A percentile compares a stretch with the other conserved stretches of the same genome.
Conservation (phyloP, 371 early-diverging fungal genomes). For the Funneliformis caledonium region DNA sequence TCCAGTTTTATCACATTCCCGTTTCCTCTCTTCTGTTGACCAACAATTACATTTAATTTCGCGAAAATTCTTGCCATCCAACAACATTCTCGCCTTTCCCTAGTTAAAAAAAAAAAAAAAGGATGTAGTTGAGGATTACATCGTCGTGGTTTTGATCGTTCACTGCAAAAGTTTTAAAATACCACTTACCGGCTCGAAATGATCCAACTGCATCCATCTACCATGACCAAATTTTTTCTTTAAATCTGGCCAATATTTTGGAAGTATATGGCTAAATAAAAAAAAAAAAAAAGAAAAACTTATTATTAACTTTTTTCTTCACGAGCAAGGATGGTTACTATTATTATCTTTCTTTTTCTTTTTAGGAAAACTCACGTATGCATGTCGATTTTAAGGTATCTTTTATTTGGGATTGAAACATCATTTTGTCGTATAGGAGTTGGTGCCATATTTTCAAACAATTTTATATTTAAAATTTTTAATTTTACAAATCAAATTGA, state of each 20-base stretch:
- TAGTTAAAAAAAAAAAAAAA: slow-evolving; percentile 28
- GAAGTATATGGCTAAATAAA: slow-evolving; percentile 64
- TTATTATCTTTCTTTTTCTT: not conserved
- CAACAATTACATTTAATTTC: slow-evolving; percentile 75
- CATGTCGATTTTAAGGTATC: slow-evolving; percentile 28
- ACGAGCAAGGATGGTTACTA: too few species aligned
- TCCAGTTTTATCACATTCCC: slow-evolving; percentile 55
- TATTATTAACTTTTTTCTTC: not conserved
- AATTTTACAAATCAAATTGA: not conserved
- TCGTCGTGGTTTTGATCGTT: not conserved
- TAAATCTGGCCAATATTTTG: slow-evolving; percentile 66
- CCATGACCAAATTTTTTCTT: slow-evolving; percentile 69
- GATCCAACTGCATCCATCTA: slow-evolving; percentile 57
- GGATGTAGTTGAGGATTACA: not conserved
- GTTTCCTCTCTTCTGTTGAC: slow-evolving; percentile 62
- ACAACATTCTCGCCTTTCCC: slow-evolving; percentile 69
- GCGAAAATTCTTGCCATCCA: slow-evolving; percentile 72
- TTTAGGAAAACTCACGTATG: slow-evolving; percentile 15
- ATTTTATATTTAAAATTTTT: not conserved
- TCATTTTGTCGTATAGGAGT: not conserved
- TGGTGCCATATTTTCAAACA: not conserved
- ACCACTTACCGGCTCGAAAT: slow-evolving; percentile 50
- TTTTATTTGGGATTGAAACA: not conserved
- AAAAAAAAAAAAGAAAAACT: not conserved
- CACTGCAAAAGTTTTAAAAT: not conserved